Base-by-base conservation (phyloP, 2,329 filamentous ascomycete species). In the Cladosporium sp. region DNA sequence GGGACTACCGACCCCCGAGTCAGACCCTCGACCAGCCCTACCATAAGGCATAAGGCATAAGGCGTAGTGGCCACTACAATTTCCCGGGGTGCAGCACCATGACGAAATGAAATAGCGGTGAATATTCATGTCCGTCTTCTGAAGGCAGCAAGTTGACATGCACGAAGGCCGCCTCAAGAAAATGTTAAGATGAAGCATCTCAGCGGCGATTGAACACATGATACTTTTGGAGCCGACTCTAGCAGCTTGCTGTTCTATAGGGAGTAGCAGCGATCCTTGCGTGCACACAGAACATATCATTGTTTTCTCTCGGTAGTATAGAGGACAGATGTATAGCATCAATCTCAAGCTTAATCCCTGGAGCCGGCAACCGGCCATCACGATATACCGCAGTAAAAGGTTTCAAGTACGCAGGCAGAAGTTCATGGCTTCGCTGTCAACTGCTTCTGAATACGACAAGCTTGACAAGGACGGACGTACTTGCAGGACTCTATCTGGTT, bases 1-100 rank as follows among this genome's bases (percentile, higher is more conserved):
- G 7, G 30, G 30, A 55, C n/a, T 21, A 12, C 15, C 6, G 26
- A 34, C 7, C 5, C 15, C 52, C 28, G n/a, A 32, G 52, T n/a
- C 26, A 55, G 28, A 34, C 52, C 32, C 26, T 55, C 28, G 28
- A 34, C 28, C 52, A 55, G 52, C 52, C 52, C 52, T 55, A 55
- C 28, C 52, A 34, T 55, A 55, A 55, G 52, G 52, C 52, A 34
- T 55, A 55, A 55, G 52, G 52, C 52, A 55, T 34, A 55, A 55
- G 52, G 52, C 52, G 52, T 55, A 55, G 52, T 55, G 52, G 32
- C 26, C 28, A 30, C 28, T 14, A 55, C 32, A 32, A 55, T 30
- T 21, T 18, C 26, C 28, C 26, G 52, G 52, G 52, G 52, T 55
- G 28, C 41, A 47, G 41, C n/a, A 24, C 41, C 4, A 47, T 47